A percentile compares a stretch with the other conserved stretches of the same genome.
These are phyloP conservation scores for Gymnopilus junonius DNA, from an alignment of 768 basidiomycete species.

Conservation along the genomic window DNA sequence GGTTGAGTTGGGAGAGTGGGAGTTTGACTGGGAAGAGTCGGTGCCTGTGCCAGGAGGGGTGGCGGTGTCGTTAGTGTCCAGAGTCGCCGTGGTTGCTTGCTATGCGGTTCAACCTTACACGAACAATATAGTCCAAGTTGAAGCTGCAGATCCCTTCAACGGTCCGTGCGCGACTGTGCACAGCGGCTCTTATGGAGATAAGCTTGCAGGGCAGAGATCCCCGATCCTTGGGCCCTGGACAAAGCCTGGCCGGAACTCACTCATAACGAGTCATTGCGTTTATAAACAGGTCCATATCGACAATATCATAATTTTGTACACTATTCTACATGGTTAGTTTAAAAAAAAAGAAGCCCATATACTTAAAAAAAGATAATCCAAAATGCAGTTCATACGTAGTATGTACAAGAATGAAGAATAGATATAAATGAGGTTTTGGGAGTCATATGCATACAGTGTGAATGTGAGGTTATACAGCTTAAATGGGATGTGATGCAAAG, in stretches of 20 bases:
- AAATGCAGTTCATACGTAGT: not conserved
- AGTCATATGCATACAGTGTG: slow-evolving; percentile 3
- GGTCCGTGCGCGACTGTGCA: not conserved
- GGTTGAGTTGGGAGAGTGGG: not conserved
- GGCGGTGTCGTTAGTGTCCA: not conserved
- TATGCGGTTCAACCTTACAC: slow-evolving; percentile 1
- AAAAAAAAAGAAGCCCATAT: not conserved
- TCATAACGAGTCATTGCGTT: not conserved
- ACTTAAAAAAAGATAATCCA: not conserved
- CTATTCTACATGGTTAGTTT: not conserved
- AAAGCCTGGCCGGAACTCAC: not conserved
- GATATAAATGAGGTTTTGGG: not conserved
- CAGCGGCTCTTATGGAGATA: not conserved
- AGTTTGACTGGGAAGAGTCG: not conserved
- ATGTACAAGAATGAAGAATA: not conserved
- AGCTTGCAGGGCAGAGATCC: not conserved
- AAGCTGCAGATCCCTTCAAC: not conserved
- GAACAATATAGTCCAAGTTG: not conserved
- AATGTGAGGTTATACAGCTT: not conserved
- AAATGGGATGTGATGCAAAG: not conserved
- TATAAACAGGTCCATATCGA: not conserved
- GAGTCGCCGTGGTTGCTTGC: slow-evolving; percentile 3
- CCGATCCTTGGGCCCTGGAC: not conserved
- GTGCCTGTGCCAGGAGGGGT: slow-evolving; percentile 1
- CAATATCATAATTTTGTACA: not conserved